Conservation (phyloP, 768 basidiomycete genomes). For the Lactarius quietus region DNA sequence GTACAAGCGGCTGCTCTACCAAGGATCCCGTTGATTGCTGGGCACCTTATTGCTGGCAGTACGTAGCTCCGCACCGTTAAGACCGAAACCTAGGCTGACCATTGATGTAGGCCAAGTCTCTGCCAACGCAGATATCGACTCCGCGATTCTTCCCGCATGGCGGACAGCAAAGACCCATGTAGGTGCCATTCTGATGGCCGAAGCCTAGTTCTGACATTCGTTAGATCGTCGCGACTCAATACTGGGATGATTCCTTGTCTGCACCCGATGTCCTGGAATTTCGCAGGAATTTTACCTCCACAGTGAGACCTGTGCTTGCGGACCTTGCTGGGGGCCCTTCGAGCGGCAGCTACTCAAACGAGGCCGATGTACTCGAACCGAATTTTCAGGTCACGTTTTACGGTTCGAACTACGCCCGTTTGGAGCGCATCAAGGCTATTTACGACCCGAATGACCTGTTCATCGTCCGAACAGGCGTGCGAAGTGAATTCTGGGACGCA, state of each 20-base stretch:
- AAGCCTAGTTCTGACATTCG: background rate
- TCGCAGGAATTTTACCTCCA: constrained; percentile 28
- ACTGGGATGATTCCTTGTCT: constrained; percentile 4
- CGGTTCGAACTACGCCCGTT: constrained; percentile 32
- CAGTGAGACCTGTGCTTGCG: constrained; percentile 31
- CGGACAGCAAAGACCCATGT: constrained; percentile 39
- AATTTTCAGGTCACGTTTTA: too few species aligned
- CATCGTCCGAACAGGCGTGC: constrained; percentile 34
- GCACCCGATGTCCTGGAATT: constrained; percentile 23
- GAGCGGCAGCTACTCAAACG: too few species aligned
- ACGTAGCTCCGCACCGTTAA: background rate
- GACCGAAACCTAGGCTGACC: background rate
- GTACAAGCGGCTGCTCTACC: constrained; percentile 10
- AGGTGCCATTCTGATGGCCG: constrained; percentile 6
- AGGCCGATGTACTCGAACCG: too few species aligned
- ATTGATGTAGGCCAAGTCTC: constrained; percentile 33
- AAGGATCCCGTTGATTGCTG: constrained; percentile 7
- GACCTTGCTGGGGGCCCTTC: constrained; percentile 31
- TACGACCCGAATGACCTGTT: constrained; percentile 37
- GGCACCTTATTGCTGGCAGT: constrained; percentile 17
- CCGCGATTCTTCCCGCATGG: constrained; percentile 38
- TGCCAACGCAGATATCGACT: constrained; percentile 34
- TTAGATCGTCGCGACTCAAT: constrained; percentile 3
- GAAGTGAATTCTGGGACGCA: constrained; percentile 35
- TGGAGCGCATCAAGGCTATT: constrained; percentile 32